Percentiles rank a stretch among this genome's conserved stretches.
These are phyloP conservation scores for Colletotrichum sp. DNA, from an alignment of 2,329 filamentous ascomycete genomes.

Conservation along the genomic window DNA sequence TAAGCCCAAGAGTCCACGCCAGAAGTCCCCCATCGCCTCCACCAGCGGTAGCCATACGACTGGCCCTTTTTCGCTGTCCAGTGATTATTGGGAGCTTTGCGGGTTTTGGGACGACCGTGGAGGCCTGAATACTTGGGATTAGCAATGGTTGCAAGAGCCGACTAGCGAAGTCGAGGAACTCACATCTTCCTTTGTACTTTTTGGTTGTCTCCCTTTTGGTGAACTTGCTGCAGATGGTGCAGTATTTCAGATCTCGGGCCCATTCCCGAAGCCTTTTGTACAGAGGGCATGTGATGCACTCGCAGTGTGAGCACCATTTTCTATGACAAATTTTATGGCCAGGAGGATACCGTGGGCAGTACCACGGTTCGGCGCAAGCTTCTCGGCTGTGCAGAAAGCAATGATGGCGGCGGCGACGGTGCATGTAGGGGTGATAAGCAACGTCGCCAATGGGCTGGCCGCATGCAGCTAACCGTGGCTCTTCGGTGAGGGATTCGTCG, in stretches of 20 bases:
- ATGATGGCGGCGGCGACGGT: not conserved
- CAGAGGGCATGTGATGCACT: not conserved
- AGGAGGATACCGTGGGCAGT: not conserved
- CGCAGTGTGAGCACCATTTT: not conserved
- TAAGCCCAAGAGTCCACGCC: not conserved
- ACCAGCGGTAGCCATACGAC: slow-evolving; percentile 1
- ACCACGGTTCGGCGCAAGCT: not conserved
- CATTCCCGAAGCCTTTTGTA: not conserved
- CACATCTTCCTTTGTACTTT: slow-evolving; percentile 1
- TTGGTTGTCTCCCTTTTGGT: not conserved
- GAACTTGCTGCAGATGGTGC: not conserved
- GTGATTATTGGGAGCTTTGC: not conserved
- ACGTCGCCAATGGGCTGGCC: not conserved
- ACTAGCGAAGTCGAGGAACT: not conserved
- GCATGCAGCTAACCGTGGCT: not conserved
- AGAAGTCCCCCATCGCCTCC: not conserved
- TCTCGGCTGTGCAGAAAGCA: not conserved
- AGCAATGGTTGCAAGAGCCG: not conserved
- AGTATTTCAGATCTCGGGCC: not conserved
- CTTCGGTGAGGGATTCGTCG: not conserved
- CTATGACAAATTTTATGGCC: not conserved
- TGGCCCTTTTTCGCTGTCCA: not conserved
- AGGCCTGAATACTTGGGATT: not conserved
- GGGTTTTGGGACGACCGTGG: not conserved
- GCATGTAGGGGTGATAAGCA: not conserved